These are phyloP conservation scores for Trichaptum fuscoviolaceum DNA, from an alignment of 768 basidiomycete genomes.

Conservation along the genomic window DNA sequence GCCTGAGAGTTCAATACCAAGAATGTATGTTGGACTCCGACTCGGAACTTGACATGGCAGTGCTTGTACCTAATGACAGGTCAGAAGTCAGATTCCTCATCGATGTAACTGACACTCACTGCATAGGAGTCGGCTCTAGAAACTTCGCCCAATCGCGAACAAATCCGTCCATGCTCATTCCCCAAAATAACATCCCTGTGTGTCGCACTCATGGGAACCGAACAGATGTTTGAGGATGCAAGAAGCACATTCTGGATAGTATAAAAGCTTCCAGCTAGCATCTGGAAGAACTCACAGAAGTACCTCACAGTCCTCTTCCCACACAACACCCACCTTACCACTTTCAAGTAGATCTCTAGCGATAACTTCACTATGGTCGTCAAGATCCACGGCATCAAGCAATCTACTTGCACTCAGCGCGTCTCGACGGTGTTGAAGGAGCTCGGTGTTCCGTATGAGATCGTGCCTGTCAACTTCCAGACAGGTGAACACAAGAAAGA, in stretches of 20 bases:
- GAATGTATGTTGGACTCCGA: too few relatives aligned
- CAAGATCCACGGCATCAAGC: constrained; percentile 27
- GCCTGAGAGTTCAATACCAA: too few relatives aligned
- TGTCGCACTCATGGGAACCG: neutral
- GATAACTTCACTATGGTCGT: constrained; percentile 28
- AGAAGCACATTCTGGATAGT: neutral
- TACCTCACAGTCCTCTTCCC: neutral
- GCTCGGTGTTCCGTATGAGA: constrained; percentile 50
- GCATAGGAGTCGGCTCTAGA: neutral
- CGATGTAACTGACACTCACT: neutral
- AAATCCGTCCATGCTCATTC: neutral
- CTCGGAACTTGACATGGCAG: neutral
- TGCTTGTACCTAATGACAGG: neutral
- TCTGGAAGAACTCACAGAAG: too few relatives aligned
- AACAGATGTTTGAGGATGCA: neutral
- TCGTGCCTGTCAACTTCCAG: constrained; percentile 37
- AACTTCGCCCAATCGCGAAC: neutral
- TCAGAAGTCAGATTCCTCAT: neutral
- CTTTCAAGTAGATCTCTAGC: neutral
- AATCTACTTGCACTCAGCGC: constrained; percentile 46
- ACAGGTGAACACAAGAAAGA: constrained; percentile 44
- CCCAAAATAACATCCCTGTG: neutral
- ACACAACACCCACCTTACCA: neutral
- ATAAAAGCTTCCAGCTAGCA: neutral
- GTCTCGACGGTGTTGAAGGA: constrained; percentile 51